These are phyloP conservation scores for Globisporangium spiculum DNA, from an alignment of 352 stramenopile genomes.

Conservation along the genomic window DNA sequence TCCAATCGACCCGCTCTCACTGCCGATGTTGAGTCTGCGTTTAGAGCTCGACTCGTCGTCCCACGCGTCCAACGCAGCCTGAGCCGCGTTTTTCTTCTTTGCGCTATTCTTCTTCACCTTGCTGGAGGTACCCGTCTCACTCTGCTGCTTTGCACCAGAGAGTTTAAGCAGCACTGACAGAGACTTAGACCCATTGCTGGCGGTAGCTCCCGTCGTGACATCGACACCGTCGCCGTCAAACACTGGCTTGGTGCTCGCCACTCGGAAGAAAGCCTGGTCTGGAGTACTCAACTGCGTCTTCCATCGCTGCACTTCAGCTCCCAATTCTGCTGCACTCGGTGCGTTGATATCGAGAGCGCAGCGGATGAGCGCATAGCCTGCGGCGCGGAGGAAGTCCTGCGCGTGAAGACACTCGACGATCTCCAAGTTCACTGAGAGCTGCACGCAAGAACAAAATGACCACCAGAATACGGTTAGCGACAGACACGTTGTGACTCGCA, in stretches of 20 bases:
- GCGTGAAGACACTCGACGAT: constrained; percentile 45
- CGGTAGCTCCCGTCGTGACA: constrained; percentile 2
- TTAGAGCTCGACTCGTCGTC: constrained; percentile 11
- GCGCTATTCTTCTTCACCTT: constrained; percentile 32
- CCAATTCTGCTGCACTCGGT: constrained; percentile 10
- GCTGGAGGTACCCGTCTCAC: constrained; percentile 25
- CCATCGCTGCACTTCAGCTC: constrained; percentile 31
- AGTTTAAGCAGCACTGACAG: constrained; percentile 8
- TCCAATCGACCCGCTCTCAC: not conserved
- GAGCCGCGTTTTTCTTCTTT: constrained; percentile 23
- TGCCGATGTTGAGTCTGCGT: not conserved
- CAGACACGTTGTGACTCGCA: not conserved
- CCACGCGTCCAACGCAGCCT: constrained; percentile 15
- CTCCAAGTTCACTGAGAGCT: constrained; percentile 22
- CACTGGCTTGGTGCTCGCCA: constrained; percentile 26
- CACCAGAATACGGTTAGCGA: not conserved
- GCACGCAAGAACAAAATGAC: not conserved
- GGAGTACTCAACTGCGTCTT: constrained; percentile 23
- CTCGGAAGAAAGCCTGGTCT: constrained; percentile 34
- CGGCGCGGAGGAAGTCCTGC: constrained; percentile 37
- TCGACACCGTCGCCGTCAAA: constrained; percentile 34
- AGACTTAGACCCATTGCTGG: not conserved
- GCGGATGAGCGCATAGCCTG: constrained; percentile 34
- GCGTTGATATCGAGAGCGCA: constrained; percentile 37
- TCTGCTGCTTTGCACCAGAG: constrained; percentile 5